These are phyloP conservation scores for Pseudoneurospora amorphoporcata DNA, from an alignment of 495 filamentous ascomycete genomes.

Conservation along the genomic window DNA sequence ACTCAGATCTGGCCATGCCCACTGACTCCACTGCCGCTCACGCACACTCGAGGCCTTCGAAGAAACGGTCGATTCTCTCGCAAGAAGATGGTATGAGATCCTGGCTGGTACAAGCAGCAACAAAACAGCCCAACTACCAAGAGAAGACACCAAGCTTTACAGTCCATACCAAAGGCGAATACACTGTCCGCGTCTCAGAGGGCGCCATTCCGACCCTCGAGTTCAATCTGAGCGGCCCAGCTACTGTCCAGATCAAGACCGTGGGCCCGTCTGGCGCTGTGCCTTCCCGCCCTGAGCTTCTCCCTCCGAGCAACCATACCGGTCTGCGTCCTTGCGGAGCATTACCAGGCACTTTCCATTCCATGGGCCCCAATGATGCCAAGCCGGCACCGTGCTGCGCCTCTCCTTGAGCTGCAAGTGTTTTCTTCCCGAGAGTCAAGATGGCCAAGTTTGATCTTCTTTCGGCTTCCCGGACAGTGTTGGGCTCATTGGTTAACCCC, in stretches of 20 bases:
- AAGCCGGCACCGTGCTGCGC: background rate
- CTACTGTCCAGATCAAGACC: background rate
- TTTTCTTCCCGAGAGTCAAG: no score
- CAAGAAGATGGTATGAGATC: background rate
- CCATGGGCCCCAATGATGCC: background rate
- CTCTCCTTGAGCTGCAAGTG: background rate
- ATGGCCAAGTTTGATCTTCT: no score
- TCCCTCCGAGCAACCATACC: background rate
- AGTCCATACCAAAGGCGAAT: background rate
- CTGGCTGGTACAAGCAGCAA: no score
- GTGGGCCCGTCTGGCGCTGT: background rate
- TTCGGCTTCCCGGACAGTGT: no score
- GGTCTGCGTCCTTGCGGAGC: background rate
- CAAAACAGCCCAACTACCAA: background rate
- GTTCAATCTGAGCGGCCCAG: background rate
- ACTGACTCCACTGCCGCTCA: background rate
- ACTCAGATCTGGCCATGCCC: background rate
- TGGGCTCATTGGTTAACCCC: no score
- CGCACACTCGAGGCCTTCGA: background rate
- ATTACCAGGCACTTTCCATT: background rate
- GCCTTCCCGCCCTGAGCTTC: background rate
- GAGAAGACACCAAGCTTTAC: background rate
- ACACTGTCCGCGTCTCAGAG: background rate
- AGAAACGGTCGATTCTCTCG: background rate
- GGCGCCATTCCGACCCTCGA: background rate